A percentile compares a stretch with the other conserved stretches of the same genome.
Evolutionary conservation across 176 grass and related monocot species (phyloP).

Genomic region (Typha latifolia): DNA sequence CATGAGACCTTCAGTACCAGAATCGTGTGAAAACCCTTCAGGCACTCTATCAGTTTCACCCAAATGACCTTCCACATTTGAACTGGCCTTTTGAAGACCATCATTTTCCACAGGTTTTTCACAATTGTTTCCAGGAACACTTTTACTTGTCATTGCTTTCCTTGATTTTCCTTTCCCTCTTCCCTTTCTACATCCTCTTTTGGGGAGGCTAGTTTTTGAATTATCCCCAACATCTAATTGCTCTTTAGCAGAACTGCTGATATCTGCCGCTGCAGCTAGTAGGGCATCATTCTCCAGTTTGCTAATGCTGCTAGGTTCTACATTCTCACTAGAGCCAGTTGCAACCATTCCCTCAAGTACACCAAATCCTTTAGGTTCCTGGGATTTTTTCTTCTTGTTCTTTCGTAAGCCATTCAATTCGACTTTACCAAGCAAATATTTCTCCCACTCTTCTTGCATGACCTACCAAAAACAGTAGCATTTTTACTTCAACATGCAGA

Average conservation of each 20-base stretch:
- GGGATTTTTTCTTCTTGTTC: slow-evolving; percentile 53
- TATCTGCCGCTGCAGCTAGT: slow-evolving; percentile 65
- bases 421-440: slow-evolving; percentile 82
- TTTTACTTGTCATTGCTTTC: slow-evolving; percentile 28
- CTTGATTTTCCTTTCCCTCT: slow-evolving; percentile 40
- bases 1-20: slow-evolving; percentile 11
- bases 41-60: slow-evolving; percentile 25
- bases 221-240: slow-evolving; percentile 22
- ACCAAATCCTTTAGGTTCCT: slow-evolving; percentile 90
- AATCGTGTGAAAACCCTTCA: slow-evolving; percentile 19
- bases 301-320: slow-evolving; percentile 48
- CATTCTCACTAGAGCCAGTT: slow-evolving; percentile 43
- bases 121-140: slow-evolving; percentile 23
- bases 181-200: slow-evolving; percentile 33
- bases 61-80: slow-evolving; percentile 22
- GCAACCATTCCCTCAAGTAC: slow-evolving; percentile 66
- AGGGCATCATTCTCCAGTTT: slow-evolving; percentile 80
- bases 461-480: slow-evolving; percentile 44
- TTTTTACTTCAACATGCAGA: not conserved
- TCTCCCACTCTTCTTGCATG: slow-evolving; percentile 82
- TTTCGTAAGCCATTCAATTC: slow-evolving; percentile 62
- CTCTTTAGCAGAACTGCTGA: slow-evolving; percentile 53
- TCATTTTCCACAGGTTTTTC: slow-evolving; percentile 21
- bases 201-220: slow-evolving; percentile 27
- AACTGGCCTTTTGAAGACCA: slow-evolving; percentile 23